These are phyloP conservation scores for Colletotrichum eleusines DNA, from an alignment of 2,329 filamentous ascomycete genomes.

Conservation along the genomic window DNA sequence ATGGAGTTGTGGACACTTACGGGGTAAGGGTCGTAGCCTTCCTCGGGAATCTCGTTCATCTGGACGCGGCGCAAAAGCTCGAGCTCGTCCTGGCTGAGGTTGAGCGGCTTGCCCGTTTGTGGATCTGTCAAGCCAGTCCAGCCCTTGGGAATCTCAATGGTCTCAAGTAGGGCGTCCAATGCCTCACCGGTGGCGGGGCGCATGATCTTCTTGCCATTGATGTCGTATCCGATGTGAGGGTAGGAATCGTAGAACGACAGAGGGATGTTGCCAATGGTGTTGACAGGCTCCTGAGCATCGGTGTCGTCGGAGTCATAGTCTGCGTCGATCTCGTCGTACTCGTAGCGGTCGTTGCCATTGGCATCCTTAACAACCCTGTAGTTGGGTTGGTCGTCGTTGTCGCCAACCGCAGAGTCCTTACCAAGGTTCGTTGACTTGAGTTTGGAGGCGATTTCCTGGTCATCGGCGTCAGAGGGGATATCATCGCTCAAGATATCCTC, in stretches of 20 bases:
- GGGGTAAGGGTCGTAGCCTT: slow-evolving; percentile 93
- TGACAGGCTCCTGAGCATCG: slow-evolving; percentile 81
- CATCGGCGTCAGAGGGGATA: slow-evolving; percentile 56
- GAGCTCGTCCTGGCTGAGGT: slow-evolving; percentile 88
- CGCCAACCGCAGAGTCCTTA: slow-evolving; percentile 47
- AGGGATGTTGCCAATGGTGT: slow-evolving; percentile 96
- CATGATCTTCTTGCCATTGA: slow-evolving; percentile 98
- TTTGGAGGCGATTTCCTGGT: slow-evolving; percentile 51
- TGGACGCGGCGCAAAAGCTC: slow-evolving; percentile 90
- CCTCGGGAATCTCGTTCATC: slow-evolving; percentile 86
- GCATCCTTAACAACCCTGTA: slow-evolving; percentile 79
- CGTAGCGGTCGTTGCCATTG: slow-evolving; percentile 89
- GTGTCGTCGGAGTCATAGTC: slow-evolving; percentile 97
- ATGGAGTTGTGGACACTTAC: slow-evolving; percentile 57
- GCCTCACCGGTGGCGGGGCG: slow-evolving; percentile 94
- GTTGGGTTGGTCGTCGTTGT: slow-evolving; percentile 58
- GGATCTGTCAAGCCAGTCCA: slow-evolving; percentile 98
- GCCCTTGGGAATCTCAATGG: slow-evolving; percentile 95
- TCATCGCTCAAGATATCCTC: slow-evolving; percentile 56
- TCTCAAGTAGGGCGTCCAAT: slow-evolving; percentile 92
- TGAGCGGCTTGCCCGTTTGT: slow-evolving; percentile 90
- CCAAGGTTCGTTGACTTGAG: slow-evolving; percentile 44
- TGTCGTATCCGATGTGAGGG: slow-evolving; percentile 98
- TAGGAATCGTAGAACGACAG: slow-evolving; percentile 97
- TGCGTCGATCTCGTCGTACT: slow-evolving; percentile 94